Conservation (phyloP, 78 protist genomes). For the Dictyostelium citrinum region DNA sequence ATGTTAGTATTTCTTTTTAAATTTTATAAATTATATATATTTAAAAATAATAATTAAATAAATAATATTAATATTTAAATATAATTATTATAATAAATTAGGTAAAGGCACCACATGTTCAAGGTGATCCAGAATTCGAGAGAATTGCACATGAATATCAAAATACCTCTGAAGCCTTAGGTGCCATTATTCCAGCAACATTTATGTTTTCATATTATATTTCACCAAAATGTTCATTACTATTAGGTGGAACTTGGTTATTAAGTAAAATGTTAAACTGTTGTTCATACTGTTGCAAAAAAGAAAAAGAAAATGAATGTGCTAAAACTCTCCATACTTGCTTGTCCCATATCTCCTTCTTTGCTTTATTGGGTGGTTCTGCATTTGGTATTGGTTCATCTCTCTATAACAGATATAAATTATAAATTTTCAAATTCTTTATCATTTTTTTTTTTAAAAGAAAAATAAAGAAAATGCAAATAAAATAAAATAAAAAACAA, state of each 20-base stretch:
- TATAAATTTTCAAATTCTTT: neutral
- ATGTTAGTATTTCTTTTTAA: conserved; percentile 19
- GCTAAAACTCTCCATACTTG: neutral
- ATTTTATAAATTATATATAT: neutral
- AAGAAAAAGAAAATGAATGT: conserved; percentile 17
- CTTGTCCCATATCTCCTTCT: neutral
- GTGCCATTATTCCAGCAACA: conserved; percentile 2
- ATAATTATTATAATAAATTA: neutral
- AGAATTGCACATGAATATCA: neutral
- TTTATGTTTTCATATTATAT: conserved; percentile 31
- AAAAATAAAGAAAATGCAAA: neutral
- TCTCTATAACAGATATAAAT: neutral
- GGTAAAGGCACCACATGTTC: conserved; percentile 41
- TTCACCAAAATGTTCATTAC: conserved; percentile 36
- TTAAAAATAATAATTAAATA: neutral
- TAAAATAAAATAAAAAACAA: neutral
- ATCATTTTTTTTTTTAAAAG: neutral
- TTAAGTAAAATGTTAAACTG: neutral
- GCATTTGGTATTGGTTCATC: neutral
- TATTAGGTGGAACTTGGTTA: conserved; percentile 26
- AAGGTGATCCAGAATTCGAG: conserved; percentile 50
- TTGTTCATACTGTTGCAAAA: conserved; percentile 14
- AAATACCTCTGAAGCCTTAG: conserved; percentile 1
- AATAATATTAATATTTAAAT: neutral
- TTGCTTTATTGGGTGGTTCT: conserved; percentile 11